These are phyloP conservation scores for Colletotrichum sp. DNA, from an alignment of 2,329 filamentous ascomycete species.

Conservation along the genomic window DNA sequence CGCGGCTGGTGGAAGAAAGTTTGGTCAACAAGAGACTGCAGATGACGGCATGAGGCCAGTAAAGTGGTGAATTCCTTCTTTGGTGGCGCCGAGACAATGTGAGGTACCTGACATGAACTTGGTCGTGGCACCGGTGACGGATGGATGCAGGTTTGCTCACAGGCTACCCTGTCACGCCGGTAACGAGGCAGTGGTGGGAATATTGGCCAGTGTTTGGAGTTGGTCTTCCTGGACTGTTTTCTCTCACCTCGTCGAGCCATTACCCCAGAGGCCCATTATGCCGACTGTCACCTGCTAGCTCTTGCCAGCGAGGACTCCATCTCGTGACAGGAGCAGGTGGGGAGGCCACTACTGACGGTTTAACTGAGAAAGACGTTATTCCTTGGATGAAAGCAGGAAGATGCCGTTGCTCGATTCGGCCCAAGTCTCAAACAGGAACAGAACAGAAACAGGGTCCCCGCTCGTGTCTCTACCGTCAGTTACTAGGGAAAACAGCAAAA, in stretches of 20 bases:
- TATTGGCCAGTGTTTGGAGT: neutral
- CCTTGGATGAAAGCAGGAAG: neutral
- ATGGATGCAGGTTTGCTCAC: neutral
- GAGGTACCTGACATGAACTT: neutral
- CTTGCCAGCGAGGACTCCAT: neutral
- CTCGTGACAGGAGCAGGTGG: neutral
- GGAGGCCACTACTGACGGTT: neutral
- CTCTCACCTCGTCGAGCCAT: neutral
- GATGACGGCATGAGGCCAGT: conserved; percentile 1
- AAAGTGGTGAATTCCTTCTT: neutral
- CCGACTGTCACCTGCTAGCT: neutral
- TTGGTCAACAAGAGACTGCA: neutral
- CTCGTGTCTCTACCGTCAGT: neutral
- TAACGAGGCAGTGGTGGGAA: neutral
- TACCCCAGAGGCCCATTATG: neutral
- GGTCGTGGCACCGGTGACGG: neutral
- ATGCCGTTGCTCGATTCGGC: neutral
- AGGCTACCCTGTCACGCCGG: neutral
- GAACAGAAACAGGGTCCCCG: neutral
- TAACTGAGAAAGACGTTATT: neutral
- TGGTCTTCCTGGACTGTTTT: neutral
- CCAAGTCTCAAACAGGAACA: neutral
- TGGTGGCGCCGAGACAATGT: conserved; percentile 1
- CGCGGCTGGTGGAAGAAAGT: neutral
- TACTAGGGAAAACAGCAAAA: neutral